Base-by-base conservation (phyloP, 1,139 yeast genomes). In the Sugiyamaella castrensis region DNA sequence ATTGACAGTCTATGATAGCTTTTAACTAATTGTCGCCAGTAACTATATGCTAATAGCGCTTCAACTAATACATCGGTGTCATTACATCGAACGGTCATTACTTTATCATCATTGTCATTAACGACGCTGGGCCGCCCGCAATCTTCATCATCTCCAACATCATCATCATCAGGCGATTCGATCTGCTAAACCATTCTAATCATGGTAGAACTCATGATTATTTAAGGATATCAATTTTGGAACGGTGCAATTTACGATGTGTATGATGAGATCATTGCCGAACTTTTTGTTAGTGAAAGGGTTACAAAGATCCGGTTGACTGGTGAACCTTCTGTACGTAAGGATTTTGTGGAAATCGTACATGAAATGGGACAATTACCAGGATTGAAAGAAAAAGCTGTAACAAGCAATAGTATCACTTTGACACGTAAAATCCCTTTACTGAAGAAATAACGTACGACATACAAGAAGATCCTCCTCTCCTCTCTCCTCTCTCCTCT, bases 321-420 rank as follows among this genome's bases (percentile, higher is more conserved):
- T 0, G 81, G 81, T 12, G 81, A 76, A 58, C 81, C 81, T 0
- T 75, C 80, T 0, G 77, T 76, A 5, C 61, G 81, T 15, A 70
- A 67, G 46, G 81, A 76, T 53, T 69, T 76, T 35, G 64, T 76
- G 39, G 73, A 70, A 10, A 59, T 76, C 2, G 74, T 75, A 8
- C 52, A 56, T 37, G 61, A 64, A 29, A 55, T 76, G 24, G 70
- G 74, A 32, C 50, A 56, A 29, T 55, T 76, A 3, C 54, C 51
- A 3, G 79, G 77, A 0, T 59, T 76, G 7, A 55, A 71, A 26
- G 78, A 76, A 51, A 65, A 76, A 4, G 76, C 79, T 37, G 66
- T 76, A 45, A 76, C 81, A 0, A 71, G 76, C 7, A 76, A 76
- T 56, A 81, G 81, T 0, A 65, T 76, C 19, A 74, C 80, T 0